Conservation (phyloP, 2,329 filamentous ascomycete genomes). For the Ophiocordyceps sinensis region DNA sequence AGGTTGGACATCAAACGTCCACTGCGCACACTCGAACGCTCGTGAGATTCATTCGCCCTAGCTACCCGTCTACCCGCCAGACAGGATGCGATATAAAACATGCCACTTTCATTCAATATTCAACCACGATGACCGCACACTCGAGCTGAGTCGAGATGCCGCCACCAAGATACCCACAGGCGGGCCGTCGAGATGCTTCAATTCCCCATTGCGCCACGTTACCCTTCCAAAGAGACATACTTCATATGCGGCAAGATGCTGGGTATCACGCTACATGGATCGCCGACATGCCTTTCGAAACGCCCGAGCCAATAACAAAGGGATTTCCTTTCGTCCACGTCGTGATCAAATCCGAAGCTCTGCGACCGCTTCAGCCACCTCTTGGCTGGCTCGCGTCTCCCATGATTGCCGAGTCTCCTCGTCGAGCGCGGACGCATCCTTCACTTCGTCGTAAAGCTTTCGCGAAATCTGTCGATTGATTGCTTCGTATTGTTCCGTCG, state of each 20-base stretch:
- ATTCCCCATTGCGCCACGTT: constrained; percentile 5
- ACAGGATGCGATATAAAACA: neutral
- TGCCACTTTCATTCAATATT: constrained; percentile 2
- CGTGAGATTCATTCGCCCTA: constrained; percentile 1
- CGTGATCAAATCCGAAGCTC: constrained; percentile 32
- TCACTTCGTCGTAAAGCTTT: constrained; percentile 63
- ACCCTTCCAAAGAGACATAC: constrained; percentile 8
- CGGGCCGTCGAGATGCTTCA: constrained; percentile 3
- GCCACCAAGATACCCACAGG: constrained; percentile 1
- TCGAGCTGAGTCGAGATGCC: neutral
- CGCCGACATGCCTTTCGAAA: constrained; percentile 12
- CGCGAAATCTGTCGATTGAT: constrained; percentile 87
- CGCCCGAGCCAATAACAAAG: constrained; percentile 14
- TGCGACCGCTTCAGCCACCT: constrained; percentile 63
- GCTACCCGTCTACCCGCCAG: neutral
- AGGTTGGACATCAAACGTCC: no score
- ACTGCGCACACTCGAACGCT: neutral
- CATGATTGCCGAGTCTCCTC: constrained; percentile 53
- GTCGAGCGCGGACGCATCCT: constrained; percentile 42
- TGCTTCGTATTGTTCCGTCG: constrained; percentile 77
- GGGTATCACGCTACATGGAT: constrained; percentile 19
- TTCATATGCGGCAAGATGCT: constrained; percentile 13
- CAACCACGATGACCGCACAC: constrained; percentile 3
- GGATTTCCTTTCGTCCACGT: constrained; percentile 8
- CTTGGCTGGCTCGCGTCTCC: constrained; percentile 61